Conservation (phyloP, 306 rosid genomes). For the Crotalaria pallida region DNA sequence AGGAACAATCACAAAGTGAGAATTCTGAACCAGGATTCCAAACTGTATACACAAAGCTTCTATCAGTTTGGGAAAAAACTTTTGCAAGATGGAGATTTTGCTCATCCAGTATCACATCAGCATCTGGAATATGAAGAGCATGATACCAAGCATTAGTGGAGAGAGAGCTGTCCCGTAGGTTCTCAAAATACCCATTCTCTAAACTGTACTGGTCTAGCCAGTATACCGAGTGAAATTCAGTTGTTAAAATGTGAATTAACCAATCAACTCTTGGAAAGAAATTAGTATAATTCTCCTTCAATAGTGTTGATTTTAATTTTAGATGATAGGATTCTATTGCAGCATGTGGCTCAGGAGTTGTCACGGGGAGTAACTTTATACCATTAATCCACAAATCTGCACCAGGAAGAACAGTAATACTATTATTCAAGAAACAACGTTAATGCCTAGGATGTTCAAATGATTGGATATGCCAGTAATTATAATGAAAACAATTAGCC, state of each 20-base stretch:
- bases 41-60: slow-evolving; percentile 50
- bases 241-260: slow-evolving; percentile 61
- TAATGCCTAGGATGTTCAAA: not conserved
- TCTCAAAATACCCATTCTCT: slow-evolving; percentile 59
- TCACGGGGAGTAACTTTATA: slow-evolving; percentile 50
- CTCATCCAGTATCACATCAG: slow-evolving; percentile 58
- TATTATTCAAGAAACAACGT: slow-evolving; percentile 6
- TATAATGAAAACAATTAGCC: not conserved
- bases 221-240: slow-evolving; percentile 57
- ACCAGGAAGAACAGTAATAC: slow-evolving; percentile 25
- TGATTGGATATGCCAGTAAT: not conserved
- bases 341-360: slow-evolving; percentile 59
- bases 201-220: slow-evolving; percentile 68
- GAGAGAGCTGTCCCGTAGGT: slow-evolving; percentile 43
- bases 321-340: slow-evolving; percentile 69
- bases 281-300: slow-evolving; percentile 41
- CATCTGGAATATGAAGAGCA: slow-evolving; percentile 63
- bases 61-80: slow-evolving; percentile 60
- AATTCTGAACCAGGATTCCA: slow-evolving; percentile 85
- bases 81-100: slow-evolving; percentile 61
- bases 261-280: slow-evolving; percentile 65
- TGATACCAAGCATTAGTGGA: slow-evolving; percentile 58
- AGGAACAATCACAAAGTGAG: slow-evolving; percentile 70
- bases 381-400: slow-evolving; percentile 67
- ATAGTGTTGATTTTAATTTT: slow-evolving; percentile 56